Percentiles rank a stretch among this genome's conserved stretches.
These are phyloP conservation scores for Cladophialophora exuberans DNA, from an alignment of 2,329 filamentous ascomycete genomes.

Conservation along the genomic window DNA sequence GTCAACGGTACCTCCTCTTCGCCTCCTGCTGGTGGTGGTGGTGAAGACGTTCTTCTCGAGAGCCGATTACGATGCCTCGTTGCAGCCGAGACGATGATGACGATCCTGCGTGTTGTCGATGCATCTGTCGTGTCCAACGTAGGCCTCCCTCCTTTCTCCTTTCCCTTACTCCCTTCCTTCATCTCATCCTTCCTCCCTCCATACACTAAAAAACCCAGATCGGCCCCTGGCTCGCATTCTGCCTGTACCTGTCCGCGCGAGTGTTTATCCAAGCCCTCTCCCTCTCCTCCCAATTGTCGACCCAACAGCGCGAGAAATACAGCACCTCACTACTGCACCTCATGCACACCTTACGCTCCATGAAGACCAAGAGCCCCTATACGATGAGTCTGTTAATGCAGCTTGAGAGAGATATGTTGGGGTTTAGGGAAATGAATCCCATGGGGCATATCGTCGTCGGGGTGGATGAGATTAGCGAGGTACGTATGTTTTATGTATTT, in stretches of 20 bases:
- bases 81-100: constrained; percentile 12
- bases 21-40: no score
- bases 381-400: constrained; percentile 1
- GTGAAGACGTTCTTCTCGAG: not conserved
- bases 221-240: constrained; percentile 8
- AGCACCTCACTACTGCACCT: not conserved
- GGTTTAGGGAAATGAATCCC: constrained; percentile 6
- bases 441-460: constrained; percentile 10
- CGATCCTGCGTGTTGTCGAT: constrained; percentile 4
- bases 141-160: no score
- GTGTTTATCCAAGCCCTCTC: constrained; percentile 4
- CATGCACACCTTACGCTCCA: not conserved
- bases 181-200: no score
- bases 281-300: not conserved
- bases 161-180: no score
- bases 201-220: constrained; percentile 1
- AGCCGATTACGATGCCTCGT: not conserved
- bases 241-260: constrained; percentile 8
- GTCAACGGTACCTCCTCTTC: no score
- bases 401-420: constrained; percentile 2
- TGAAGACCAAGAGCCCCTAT: constrained; percentile 4
- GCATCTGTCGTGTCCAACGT: constrained; percentile 1
- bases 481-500: not conserved
- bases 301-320: not conserved
- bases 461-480: constrained; percentile 5